Percentiles rank a stretch among this genome's conserved stretches.
Evolutionary conservation across 1,284 basidiomycete genomes (phyloP).

Genomic region (Ustilago crameri): DNA sequence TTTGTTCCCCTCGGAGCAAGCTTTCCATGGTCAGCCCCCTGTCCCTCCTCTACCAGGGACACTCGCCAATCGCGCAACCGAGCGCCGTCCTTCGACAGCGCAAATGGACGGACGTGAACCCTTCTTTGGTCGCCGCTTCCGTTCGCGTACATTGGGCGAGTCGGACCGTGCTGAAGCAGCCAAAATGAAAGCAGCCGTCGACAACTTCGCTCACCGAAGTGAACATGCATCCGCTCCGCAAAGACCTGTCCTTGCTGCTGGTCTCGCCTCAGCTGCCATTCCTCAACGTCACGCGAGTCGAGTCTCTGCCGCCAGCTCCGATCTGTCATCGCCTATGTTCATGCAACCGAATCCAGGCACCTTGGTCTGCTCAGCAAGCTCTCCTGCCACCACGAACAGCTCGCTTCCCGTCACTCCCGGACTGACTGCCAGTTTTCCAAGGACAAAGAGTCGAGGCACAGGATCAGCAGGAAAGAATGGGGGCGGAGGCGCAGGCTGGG

Average conservation of each 20-base stretch:
- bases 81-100: constrained; percentile 37
- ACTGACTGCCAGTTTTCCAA: constrained; percentile 13
- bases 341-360: constrained; percentile 36
- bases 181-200: constrained; percentile 18
- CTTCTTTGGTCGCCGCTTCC: constrained; percentile 45
- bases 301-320: constrained; percentile 30
- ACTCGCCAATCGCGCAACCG: not conserved
- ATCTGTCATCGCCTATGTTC: constrained; percentile 14
- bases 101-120: constrained; percentile 37
- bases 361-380: constrained; percentile 30
- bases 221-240: constrained; percentile 3
- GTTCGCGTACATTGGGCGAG: constrained; percentile 51
- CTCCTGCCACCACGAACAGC: constrained; percentile 28
- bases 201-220: constrained; percentile 1
- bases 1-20: constrained; percentile 12
- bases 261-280: constrained; percentile 1
- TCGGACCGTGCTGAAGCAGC: constrained; percentile 24
- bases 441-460: constrained; percentile 36
- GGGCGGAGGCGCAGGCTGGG: constrained; percentile 51
- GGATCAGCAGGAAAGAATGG: constrained; percentile 14
- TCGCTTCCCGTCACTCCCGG: constrained; percentile 35
- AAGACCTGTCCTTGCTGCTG: constrained; percentile 8
- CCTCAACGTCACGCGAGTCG: constrained; percentile 26
- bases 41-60: constrained; percentile 18
- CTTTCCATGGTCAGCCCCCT: constrained; percentile 14